Evolutionary conservation across 2,329 filamentous ascomycete genomes (phyloP), one percentile per base, ranked within the genome.

Genomic region (Endothia cerciana): DNA sequence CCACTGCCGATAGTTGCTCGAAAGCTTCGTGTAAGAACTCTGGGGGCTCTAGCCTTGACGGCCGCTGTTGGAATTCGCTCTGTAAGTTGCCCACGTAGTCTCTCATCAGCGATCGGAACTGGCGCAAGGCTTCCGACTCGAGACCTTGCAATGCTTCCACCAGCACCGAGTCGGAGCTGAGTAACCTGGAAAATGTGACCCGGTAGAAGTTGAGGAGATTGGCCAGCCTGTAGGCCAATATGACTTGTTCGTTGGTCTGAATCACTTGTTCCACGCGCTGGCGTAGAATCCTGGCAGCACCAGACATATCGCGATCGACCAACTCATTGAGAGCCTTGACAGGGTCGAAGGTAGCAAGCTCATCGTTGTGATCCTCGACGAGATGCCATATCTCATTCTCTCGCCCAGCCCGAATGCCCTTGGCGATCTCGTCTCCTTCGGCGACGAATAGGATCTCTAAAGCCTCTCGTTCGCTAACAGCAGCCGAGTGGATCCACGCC

Each of bases 401-500:
- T 40, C 91, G 84, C 0, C 93, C 93, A 53, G 89, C 89, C 73
- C 92, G 88, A 33, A 97, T 89, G 0, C 91, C 92, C 69, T 89
- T 91, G 33, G 91, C 90, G 65, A 98, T 91, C 72, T 97, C 93
- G 69, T 95, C 91, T 2, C 92, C 94, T 69, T 97, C 94, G 0
- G 91, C 90, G 51, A 97, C 89, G 74, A 99, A 99, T 0, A 99
- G 82, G 1, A 93, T 88, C 76, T 98, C 94, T 6, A 99, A 83
- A 0, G 94, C 93, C 77, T 99, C 95, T 62, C 92, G 87, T 77
- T 99, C 95, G 40, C 94, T 96, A 0, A 99, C 95, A 0, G 94
- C 90, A 2, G 94, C 91, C 0, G 95, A 97, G 76, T 99, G 95
- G 6, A 91, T 89, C 95, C 95, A 99, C 5, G 95, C 95, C 17